Evolutionary conservation across 306 rosid species (phyloP), one percentile per base, ranked within the genome.

Genomic region (Fragaria ananassa): DNA sequence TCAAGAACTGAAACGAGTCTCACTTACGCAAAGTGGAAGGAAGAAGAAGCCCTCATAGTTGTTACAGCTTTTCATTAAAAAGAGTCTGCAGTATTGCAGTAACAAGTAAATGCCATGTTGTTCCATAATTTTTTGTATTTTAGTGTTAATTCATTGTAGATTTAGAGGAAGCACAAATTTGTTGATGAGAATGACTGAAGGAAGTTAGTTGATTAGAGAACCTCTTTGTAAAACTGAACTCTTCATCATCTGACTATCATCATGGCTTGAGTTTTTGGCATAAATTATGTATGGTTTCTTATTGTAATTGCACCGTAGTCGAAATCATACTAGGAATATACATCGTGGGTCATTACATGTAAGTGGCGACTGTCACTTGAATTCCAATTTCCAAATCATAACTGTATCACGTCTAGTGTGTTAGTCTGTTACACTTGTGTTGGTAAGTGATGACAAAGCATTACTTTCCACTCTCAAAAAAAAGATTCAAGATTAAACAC

Each of bases 31-130:
- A 77, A 74, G 69, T 58, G 78, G 82, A 58, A 78, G 85, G 62
- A 91, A 91, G 91, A 88, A 89, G 74, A 91, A 91, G 75, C 95
- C 97, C 46, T 83, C 84, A 2, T 91, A 81, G 78, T 62, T 31
- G 71, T 18, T 73, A 19, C n/a, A 23, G 39, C 68, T 58, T 60
- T 65, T 72, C 62, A 53, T 51, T 2, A 8, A n/a, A 54, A 54
- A 10, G 68, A 37, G 73, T 47, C 23, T 37, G 68, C 70, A 46
- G 58, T 44, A 53, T 17, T 37, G 68, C 70, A 46, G 58, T 44
- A 53, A 44, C 53, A 19, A 31, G 46, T 19, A 12, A 49, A 47
- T 54, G 23, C 37, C 15, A 4, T 72, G 65, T 46, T 37, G 53
- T 65, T 39, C 51, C 29, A 13, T 63, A 58, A 8, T 6, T n/a